phyloP scores from a whole-genome alignment of 2,329 filamentous ascomycete genomes.

The Aspergillus sergii region DNA sequence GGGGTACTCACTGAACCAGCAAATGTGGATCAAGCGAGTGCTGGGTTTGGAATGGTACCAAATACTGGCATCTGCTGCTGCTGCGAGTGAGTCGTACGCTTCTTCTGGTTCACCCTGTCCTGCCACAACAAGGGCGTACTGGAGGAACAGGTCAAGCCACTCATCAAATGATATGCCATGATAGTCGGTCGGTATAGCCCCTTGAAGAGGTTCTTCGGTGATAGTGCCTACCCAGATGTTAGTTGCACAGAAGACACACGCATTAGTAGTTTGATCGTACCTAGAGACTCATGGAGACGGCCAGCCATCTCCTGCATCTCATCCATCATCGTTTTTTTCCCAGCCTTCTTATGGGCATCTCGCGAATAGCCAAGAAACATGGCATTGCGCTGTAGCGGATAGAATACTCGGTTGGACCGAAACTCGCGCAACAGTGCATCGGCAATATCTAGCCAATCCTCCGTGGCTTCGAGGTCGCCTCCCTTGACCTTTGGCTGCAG shows the following conservation, averaged over 20 bases:
- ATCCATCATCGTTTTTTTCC: conserved; percentile 41
- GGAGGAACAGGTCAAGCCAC: conserved; percentile 89
- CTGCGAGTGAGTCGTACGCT: conserved; percentile 78
- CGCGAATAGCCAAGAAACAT: conserved; percentile 53
- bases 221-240: conserved; percentile 24
- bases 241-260: conserved; percentile 6
- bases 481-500: conserved; percentile 51
- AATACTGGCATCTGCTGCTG: conserved; percentile 77
- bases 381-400: conserved; percentile 55
- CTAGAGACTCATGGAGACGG: conserved; percentile 46
- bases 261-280: conserved; percentile 24
- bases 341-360: conserved; percentile 42
- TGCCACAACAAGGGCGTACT: conserved; percentile 79
- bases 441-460: conserved; percentile 62
- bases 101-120: conserved; percentile 67
- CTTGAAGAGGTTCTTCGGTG: conserved; percentile 29
- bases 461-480: conserved; percentile 53
- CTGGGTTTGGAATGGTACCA: conserved; percentile 73
- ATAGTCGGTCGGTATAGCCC: conserved; percentile 58
- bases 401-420: conserved; percentile 61
- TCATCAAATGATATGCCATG: conserved; percentile 78
- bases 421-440: conserved; percentile 63
- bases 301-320: conserved; percentile 48
- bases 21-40: conserved; percentile 72
- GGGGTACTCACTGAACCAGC: conserved; percentile 66